Conservation (phyloP, 306 rosid species). For the Alnus glutinosa region DNA sequence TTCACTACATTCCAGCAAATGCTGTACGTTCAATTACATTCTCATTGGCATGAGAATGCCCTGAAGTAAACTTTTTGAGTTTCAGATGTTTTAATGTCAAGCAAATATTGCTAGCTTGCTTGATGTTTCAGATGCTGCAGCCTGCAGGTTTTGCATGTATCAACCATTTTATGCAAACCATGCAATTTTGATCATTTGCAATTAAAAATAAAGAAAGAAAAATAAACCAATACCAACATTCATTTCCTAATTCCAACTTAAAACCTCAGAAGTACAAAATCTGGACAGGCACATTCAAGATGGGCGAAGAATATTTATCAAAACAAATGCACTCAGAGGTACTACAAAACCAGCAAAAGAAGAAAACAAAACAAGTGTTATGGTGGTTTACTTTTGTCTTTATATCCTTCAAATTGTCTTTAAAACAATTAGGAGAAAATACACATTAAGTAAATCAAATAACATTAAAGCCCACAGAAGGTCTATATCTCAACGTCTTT, state of each 20-base stretch:
- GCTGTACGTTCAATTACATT: slow-evolving; percentile 66
- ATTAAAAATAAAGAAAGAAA: neutral
- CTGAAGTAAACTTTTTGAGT: slow-evolving; percentile 66
- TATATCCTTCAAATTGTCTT: no score
- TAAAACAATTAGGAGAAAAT: no score
- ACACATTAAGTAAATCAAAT: no score
- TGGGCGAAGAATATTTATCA: neutral
- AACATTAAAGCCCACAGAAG: no score
- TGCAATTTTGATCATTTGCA: neutral
- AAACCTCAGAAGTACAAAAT: slow-evolving; percentile 15
- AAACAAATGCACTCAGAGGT: slow-evolving; percentile 10
- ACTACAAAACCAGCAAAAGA: slow-evolving; percentile 25
- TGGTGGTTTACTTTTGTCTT: no score
- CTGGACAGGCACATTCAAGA: slow-evolving; percentile 26
- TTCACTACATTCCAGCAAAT: slow-evolving; percentile 67
- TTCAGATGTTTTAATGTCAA: no score
- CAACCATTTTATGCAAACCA: neutral
- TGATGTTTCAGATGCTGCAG: neutral
- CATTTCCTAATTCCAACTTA: neutral
- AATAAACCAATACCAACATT: neutral
- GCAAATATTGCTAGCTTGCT: neutral
- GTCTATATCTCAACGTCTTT: no score
- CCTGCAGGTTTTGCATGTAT: neutral
- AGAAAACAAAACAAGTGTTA: neutral
- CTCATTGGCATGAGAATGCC: slow-evolving; percentile 94